Evolutionary conservation across 129 eudicot species (phyloP).

Genomic region (Flaveria bidentis): DNA sequence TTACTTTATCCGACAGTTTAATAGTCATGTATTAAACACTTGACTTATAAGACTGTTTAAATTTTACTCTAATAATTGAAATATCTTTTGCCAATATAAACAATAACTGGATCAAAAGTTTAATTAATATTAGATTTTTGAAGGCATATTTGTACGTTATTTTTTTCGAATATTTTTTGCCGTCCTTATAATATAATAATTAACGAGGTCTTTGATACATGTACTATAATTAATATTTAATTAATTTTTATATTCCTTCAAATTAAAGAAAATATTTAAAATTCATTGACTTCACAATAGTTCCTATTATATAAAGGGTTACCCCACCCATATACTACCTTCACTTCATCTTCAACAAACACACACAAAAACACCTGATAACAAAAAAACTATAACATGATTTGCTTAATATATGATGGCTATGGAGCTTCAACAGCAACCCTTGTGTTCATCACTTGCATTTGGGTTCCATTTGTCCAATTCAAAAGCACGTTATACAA

Average conservation of each 20-base stretch:
- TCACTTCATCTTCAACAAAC: slow-evolving; percentile 22
- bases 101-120: neutral
- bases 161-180: slow-evolving; percentile 17
- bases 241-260: slow-evolving; percentile 19
- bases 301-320: slow-evolving; percentile 29
- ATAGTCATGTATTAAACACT: neutral
- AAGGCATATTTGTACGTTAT: slow-evolving; percentile 26
- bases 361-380: slow-evolving; percentile 27
- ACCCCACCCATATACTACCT: slow-evolving; percentile 2
- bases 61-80: neutral
- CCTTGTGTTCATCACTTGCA: slow-evolving; percentile 48
- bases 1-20: neutral
- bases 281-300: slow-evolving; percentile 21
- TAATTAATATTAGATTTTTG: slow-evolving; percentile 17
- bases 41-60: neutral
- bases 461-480: slow-evolving; percentile 50
- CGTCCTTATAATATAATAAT: slow-evolving; percentile 35
- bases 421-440: slow-evolving; percentile 50
- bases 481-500: slow-evolving; percentile 23
- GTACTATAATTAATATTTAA: slow-evolving; percentile 21
- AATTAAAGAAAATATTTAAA: slow-evolving; percentile 6
- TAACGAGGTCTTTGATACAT: slow-evolving; percentile 29
- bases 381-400: slow-evolving; percentile 29
- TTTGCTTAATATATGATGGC: slow-evolving; percentile 43
- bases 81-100: neutral